Percentiles rank a stretch among this genome's conserved stretches.
These are phyloP conservation scores for Chaetomium olivaceum DNA, from an alignment of 2,329 filamentous ascomycete genomes.

Conservation along the genomic window DNA sequence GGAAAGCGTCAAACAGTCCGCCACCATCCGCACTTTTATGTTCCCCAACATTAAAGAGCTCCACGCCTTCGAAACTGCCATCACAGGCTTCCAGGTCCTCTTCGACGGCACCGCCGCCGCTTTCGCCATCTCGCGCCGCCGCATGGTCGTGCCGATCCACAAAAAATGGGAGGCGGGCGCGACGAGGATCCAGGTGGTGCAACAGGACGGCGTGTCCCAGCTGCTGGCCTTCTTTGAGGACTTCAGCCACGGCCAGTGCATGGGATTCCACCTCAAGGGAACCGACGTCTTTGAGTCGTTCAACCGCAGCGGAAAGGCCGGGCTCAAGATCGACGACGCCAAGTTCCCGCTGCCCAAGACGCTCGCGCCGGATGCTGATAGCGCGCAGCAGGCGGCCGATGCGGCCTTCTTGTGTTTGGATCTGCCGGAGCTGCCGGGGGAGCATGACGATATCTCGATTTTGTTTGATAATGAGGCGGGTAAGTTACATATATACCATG, in stretches of 20 bases:
- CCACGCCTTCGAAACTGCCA: conserved; percentile 73
- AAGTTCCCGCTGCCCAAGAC: conserved; percentile 81
- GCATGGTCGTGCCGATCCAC: conserved; percentile 89
- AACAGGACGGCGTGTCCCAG: conserved; percentile 73
- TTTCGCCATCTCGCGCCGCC: conserved; percentile 78
- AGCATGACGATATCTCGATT: conserved; percentile 89
- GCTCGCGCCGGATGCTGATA: conserved; percentile 35
- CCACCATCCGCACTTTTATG: conserved; percentile 71
- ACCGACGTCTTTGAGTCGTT: conserved; percentile 80
- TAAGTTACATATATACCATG: conserved; percentile 48
- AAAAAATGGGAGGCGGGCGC: conserved; percentile 89
- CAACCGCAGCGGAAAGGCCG: conserved; percentile 60
- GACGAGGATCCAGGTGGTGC: conserved; percentile 77
- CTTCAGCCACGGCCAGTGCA: conserved; percentile 81
- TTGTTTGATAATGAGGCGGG: conserved; percentile 77
- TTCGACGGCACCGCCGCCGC: conserved; percentile 71
- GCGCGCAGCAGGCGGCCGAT: conserved; percentile 54
- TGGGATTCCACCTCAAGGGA: conserved; percentile 83
- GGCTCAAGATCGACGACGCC: conserved; percentile 80
- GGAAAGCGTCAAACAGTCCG: conserved; percentile 55
- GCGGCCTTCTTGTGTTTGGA: conserved; percentile 81
- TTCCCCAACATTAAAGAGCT: conserved; percentile 68
- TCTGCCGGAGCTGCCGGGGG: conserved; percentile 82
- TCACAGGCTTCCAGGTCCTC: conserved; percentile 77
- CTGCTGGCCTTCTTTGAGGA: conserved; percentile 85